Evolutionary conservation across 2,329 filamentous ascomycete genomes (phyloP).

Genomic region (Lasiodiplodia sp.): DNA sequence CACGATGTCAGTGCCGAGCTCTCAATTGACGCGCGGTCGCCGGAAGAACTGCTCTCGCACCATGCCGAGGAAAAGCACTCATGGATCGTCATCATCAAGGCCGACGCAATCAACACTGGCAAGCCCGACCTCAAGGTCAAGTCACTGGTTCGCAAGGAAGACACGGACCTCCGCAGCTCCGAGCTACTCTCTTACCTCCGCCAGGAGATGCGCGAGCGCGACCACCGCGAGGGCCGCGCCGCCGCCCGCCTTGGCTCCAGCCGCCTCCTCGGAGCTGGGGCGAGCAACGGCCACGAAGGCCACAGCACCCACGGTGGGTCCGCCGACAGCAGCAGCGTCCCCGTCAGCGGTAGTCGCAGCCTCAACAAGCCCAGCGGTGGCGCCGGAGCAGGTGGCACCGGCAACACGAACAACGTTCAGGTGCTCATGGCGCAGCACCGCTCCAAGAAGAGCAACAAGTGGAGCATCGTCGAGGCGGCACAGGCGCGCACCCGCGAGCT

Average conservation of each 20-base stretch:
- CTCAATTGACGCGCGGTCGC: conserved; percentile 76
- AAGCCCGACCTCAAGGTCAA: conserved; percentile 75
- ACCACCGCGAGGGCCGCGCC: conserved; percentile 63
- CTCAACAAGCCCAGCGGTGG: conserved; percentile 35
- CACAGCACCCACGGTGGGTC: conserved; percentile 7
- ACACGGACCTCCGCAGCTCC: conserved; percentile 73
- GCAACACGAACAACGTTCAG: conserved; percentile 68
- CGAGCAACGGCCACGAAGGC: conserved; percentile 17
- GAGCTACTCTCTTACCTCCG: conserved; percentile 84
- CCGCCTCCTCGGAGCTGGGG: conserved; percentile 46
- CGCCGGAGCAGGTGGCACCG: conserved; percentile 12
- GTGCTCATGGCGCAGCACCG: conserved; percentile 83
- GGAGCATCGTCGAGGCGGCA: conserved; percentile 83
- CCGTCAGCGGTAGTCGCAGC: conserved; percentile 30
- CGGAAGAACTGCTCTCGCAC: conserved; percentile 79
- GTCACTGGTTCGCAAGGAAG: conserved; percentile 77
- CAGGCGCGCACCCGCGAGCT: conserved; percentile 65
- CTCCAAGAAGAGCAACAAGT: conserved; percentile 90
- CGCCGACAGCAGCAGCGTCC: not conserved
- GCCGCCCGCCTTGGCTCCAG: conserved; percentile 34
- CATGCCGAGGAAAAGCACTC: conserved; percentile 80
- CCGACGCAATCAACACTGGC: conserved; percentile 63
- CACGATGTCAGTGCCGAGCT: conserved; percentile 89
- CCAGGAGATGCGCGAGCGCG: conserved; percentile 80
- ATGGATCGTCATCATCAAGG: conserved; percentile 90